Evolutionary conservation across 1,284 basidiomycete genomes (phyloP).

Genomic region (Inonotus obliquus): DNA sequence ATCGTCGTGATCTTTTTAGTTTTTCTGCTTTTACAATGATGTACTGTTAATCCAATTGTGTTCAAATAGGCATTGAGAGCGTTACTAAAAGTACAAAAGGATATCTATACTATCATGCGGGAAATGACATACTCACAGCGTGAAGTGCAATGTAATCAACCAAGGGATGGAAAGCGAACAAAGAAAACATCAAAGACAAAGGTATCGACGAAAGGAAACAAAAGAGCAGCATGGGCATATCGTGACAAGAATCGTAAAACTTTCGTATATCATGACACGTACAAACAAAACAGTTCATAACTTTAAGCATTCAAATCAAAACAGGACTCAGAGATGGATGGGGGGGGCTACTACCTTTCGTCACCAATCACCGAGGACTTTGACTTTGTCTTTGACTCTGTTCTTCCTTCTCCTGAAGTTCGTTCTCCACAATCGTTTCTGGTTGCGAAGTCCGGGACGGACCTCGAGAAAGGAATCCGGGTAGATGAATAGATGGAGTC

Average conservation of each 20-base stretch:
- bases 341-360: too few species aligned
- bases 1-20: not conserved
- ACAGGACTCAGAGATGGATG: too few species aligned
- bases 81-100: not conserved
- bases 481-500: slow-evolving; percentile 7
- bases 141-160: too few species aligned
- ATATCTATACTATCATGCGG: too few species aligned
- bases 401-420: not conserved
- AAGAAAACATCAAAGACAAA: not conserved
- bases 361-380: too few species aligned
- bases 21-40: not conserved
- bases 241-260: not conserved
- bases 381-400: too few species aligned
- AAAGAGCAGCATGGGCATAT: not conserved
- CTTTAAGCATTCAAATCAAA: not conserved
- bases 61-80: not conserved
- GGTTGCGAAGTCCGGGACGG: not conserved
- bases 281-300: not conserved
- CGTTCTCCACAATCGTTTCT: slow-evolving; percentile 3
- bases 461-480: not conserved
- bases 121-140: too few species aligned
- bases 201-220: not conserved
- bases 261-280: not conserved
- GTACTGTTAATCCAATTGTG: not conserved
- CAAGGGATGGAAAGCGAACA: not conserved